Conservation (phyloP, 2,329 filamentous ascomycete genomes). For the Emericellopsis cladophorae region DNA sequence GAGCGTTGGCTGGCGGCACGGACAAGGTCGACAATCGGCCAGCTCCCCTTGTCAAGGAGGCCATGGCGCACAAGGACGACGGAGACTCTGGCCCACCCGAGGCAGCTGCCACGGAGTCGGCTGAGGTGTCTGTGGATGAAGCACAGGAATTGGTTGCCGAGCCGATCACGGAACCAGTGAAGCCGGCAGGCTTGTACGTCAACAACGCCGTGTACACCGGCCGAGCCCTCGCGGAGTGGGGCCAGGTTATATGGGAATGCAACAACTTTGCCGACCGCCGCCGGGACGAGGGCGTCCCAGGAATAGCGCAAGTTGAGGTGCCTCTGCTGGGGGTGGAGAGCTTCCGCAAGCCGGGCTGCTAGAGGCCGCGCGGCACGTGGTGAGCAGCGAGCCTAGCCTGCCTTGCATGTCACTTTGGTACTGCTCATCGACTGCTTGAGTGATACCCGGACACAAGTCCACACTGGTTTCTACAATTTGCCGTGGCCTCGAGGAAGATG, state of each 20-base stretch:
- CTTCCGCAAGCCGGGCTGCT: slow-evolving; percentile 22
- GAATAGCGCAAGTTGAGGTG: slow-evolving; percentile 53
- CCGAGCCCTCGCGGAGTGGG: slow-evolving; percentile 68
- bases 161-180: slow-evolving; percentile 26
- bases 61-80: background rate
- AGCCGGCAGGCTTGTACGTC: slow-evolving; percentile 31
- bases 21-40: too few relatives aligned
- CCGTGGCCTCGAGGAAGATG: too few relatives aligned
- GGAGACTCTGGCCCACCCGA: too few relatives aligned
- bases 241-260: slow-evolving; percentile 60
- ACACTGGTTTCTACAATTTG: too few relatives aligned
- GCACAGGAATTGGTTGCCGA: slow-evolving; percentile 5
- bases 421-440: too few relatives aligned
- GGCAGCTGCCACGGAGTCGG: background rate
- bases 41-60: too few relatives aligned
- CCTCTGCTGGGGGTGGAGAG: slow-evolving; percentile 27
- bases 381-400: background rate
- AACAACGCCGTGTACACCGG: slow-evolving; percentile 50
- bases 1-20: slow-evolving; percentile 4
- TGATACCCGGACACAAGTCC: too few relatives aligned
- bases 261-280: slow-evolving; percentile 72
- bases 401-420: background rate
- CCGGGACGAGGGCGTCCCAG: slow-evolving; percentile 57
- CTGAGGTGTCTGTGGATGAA: background rate
- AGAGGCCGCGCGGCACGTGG: slow-evolving; percentile 5